These are phyloP conservation scores for Paramecium caudatum DNA, from an alignment of 73 alveolate species.

Conservation along the genomic window DNA sequence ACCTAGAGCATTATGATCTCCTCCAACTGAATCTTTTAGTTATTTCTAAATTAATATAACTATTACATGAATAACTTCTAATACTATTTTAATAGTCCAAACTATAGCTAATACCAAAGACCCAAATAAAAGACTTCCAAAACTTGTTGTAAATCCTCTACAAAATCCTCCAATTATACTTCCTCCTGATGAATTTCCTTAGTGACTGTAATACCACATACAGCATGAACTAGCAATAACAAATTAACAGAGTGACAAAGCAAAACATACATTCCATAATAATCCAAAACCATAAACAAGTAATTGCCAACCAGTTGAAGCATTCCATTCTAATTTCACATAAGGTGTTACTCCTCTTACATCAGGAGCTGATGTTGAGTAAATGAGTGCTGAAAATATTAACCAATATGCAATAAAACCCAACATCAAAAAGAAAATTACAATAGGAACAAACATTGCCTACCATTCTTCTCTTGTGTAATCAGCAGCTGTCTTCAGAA, in stretches of 20 bases:
- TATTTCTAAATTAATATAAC: conserved; percentile 57
- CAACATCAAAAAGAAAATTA: conserved; percentile 82
- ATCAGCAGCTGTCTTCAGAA: conserved; percentile 86
- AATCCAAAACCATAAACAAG: conserved; percentile 50
- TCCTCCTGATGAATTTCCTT: conserved; percentile 89
- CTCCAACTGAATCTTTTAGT: conserved; percentile 77
- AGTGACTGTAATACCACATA: conserved; percentile 94
- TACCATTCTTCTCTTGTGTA: conserved; percentile 68
- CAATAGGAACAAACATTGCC: conserved; percentile 87
- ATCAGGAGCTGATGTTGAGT: conserved; percentile 83
- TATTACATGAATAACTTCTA: conserved; percentile 86
- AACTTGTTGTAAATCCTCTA: conserved; percentile 92
- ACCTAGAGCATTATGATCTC: conserved; percentile 83
- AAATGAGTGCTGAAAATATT: conserved; percentile 85
- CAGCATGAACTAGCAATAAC: conserved; percentile 92
- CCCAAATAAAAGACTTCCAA: conserved; percentile 89
- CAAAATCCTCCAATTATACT: conserved; percentile 82
- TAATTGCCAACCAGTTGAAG: conserved; percentile 70
- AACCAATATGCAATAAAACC: conserved; percentile 91
- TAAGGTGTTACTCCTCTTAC: conserved; percentile 75
- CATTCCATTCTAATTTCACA: conserved; percentile 86
- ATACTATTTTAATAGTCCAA: conserved; percentile 86
- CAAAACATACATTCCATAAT: conserved; percentile 78
- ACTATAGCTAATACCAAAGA: conserved; percentile 93
- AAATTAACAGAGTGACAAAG: conserved; percentile 87